Base-by-base conservation (phyloP, 345 rosid genomes). In the Eucalyptus curtisii region DNA sequence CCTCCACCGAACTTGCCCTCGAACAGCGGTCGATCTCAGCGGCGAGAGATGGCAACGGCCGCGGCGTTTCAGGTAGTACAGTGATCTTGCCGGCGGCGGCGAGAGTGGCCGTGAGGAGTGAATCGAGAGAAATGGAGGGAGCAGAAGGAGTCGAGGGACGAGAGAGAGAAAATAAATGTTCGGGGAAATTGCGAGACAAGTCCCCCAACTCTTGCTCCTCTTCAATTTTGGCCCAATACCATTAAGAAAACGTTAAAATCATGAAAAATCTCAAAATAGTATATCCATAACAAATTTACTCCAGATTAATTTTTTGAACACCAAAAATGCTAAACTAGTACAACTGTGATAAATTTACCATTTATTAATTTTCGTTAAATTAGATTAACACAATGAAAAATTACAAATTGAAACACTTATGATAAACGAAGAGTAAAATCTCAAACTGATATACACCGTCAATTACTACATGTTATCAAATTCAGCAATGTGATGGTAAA, bases 351-450 rank as follows among this genome's bases (percentile, higher is more conserved):
- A 52, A 52, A 52, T 52, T 52, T 52, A 20, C 0, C 25, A 52
- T 52, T 52, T 52, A 52, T 52, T 52, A 52, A 52, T 52, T 5
- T 52, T 52, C 1, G 0, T 52, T 20, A 52, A 52, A 52, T 52
- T 52, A 52, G 10, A 52, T 52, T 20, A 8, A 52, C 57, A 20
- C 10, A 20, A 19, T 19, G 55, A 19, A 52, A 52, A 52, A 52
- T 19, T 52, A 52, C 55, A 52, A 52, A 3, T 1, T 0, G 0
- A 52, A 52, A 52, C 5, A 2, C 10, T 0, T 52, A 20, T 8
- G 10, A 20, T 52, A 52, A 52, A 20, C 0, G 5, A 52, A 52
- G 0, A 52, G 25, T 8, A 52, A 52, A 19, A 52, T 52, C 5
- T 52, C 10, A 52, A 52, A 52, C 0, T 0, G 10, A 52, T 20